phyloP scores from a whole-genome alignment of 305 asterid genomes.

The Fraxinus baroniana region DNA sequence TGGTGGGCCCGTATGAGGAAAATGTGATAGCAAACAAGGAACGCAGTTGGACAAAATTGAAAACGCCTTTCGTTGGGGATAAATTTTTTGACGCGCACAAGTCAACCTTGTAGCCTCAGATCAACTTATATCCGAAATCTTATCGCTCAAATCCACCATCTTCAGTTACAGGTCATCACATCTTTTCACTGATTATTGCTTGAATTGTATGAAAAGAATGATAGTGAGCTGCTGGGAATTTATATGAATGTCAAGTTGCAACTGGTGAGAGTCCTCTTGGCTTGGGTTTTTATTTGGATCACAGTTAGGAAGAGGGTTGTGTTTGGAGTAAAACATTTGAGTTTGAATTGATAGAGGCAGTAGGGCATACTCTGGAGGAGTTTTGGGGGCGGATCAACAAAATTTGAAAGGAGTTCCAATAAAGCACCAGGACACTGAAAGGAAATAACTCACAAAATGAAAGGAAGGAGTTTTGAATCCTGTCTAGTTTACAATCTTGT shows the following conservation, averaged over 20 bases:
- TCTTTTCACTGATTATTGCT: neutral
- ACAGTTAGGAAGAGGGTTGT: neutral
- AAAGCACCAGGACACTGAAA: neutral
- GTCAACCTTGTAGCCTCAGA: too few relatives aligned
- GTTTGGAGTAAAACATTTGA: neutral
- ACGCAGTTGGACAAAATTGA: neutral
- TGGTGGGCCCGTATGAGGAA: constrained; percentile 3
- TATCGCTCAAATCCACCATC: neutral
- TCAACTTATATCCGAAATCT: too few relatives aligned
- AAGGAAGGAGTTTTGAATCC: neutral
- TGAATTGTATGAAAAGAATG: neutral
- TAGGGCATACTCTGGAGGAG: neutral
- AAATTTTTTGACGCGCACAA: neutral
- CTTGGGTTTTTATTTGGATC: neutral
- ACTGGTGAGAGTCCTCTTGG: neutral
- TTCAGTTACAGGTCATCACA: neutral
- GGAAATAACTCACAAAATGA: neutral
- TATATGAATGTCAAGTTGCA: neutral
- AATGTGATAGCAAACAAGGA: neutral
- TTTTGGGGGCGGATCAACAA: neutral
- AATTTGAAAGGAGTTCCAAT: neutral
- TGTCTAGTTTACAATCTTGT: neutral
- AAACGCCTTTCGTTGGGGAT: neutral
- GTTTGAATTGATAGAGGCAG: neutral
- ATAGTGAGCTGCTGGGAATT: neutral